Base-by-base conservation (phyloP, 352 stramenopile genomes). In the Bremia lactucae region DNA sequence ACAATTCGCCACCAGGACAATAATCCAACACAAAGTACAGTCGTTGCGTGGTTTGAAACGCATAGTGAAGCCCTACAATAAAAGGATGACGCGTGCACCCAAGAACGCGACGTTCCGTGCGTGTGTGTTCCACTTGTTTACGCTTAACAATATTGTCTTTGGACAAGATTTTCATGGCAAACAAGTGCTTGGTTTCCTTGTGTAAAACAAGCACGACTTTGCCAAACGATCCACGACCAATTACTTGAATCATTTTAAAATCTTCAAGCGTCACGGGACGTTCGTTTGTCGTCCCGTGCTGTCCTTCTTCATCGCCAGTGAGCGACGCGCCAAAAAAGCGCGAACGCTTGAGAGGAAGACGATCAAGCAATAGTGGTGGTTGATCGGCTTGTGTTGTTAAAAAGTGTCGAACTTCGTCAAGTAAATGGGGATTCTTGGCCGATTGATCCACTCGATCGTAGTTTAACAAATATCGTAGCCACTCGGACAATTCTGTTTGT, bases 21-120 rank as follows among this genome's bases (percentile, higher is more conserved):
- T 93, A 95, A 26, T 95, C 82, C 13, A 98, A 64, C 15, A 99
- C 94, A 58, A 99, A 98, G 46, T 97, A 98, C 1, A 99, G 66
- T 39, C 74, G 65, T 53, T 97, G 72, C 28, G 77, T 79, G 0
- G 92, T 90, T 50, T 94, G 80, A 40, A 94, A 93, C 1, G 83
- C 80, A 44, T 83, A 94, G 36, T 91, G 75, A 16, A 95, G 53
- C 0, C 79, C 80, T 0, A 95, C 84, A 33, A 95, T 94, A 43
- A 94, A 95, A 6, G 81, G 81, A 41, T 95, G 82, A 14, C 71
- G 66, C 6, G 83, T 85, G 28, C 84, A 79, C 1, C 79, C 74
- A 6, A 95, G 65, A 18, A 95, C 85, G 9, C 80, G 71, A 9
- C 84, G 64, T 41, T 95, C 84, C 0, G 82, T 88, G 21, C 87